phyloP scores from a whole-genome alignment of 352 stramenopile species.

The Pythium folliculosum region DNA sequence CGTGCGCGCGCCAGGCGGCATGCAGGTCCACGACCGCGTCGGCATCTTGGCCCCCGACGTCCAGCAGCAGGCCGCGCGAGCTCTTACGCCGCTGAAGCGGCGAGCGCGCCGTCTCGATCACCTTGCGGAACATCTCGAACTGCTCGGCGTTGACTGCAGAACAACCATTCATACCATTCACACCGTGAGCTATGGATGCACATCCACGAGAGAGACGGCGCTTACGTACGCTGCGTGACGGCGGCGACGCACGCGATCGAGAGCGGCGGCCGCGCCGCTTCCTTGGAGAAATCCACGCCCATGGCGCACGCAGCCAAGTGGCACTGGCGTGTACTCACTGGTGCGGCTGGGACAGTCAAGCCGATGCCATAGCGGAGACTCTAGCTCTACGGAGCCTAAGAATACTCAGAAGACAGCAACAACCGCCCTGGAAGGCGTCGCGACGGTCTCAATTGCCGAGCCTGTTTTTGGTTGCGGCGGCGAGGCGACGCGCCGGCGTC shows the following conservation, averaged over 20 bases:
- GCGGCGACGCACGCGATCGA: slow-evolving; percentile 52
- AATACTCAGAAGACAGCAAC: slow-evolving; percentile 4
- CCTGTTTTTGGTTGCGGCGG: background rate
- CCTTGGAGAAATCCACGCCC: slow-evolving; percentile 36
- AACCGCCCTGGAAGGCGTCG: too few species aligned
- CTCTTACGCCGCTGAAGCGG: background rate
- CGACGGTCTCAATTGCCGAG: background rate
- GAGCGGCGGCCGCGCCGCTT: slow-evolving; percentile 40
- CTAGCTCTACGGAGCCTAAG: background rate
- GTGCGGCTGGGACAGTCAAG: too few species aligned
- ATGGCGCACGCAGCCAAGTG: slow-evolving; percentile 12
- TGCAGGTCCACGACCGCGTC: slow-evolving; percentile 1
- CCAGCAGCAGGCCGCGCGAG: background rate
- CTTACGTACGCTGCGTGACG: slow-evolving; percentile 54
- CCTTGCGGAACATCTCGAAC: slow-evolving; percentile 11
- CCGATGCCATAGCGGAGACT: too few species aligned
- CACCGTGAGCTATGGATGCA: background rate
- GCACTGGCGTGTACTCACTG: too few species aligned
- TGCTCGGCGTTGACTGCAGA: slow-evolving; percentile 11
- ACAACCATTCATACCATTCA: too few species aligned
- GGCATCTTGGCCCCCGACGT: background rate
- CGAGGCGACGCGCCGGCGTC: slow-evolving; percentile 11
- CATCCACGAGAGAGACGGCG: background rate
- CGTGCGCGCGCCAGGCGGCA: slow-evolving; percentile 28
- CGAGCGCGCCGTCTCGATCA: background rate